Evolutionary conservation across 495 filamentous ascomycete species (phyloP), one percentile per base, ranked within the genome.

Genomic region (Copromyces sp.): DNA sequence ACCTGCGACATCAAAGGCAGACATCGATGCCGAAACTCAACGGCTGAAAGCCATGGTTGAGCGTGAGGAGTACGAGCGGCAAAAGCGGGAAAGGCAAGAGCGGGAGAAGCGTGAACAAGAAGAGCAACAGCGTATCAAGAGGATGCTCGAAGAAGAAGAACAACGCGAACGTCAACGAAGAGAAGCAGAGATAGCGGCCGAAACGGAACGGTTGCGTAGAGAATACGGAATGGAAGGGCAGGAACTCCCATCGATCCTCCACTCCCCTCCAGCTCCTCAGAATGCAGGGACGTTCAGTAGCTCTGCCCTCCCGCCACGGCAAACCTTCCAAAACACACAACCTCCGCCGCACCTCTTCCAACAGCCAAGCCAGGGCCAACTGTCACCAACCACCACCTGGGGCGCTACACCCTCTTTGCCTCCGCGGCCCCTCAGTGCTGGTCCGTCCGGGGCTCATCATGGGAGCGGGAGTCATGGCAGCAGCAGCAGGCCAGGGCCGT

Each of bases 61-160:
- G 38, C 76, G 73, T 0, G 88, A 88, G 76, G 82, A 85, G 71
- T 84, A 84, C 74, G 87, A 89, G 72, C 84, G 85, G 29, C 84
- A 86, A 75, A 32, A 61, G 24, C 24, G 53, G 53, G 24, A 61
- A 61, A 32, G 24, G 7, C 53, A 32, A 61, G 87, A 89, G 72
- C 84, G 85, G 24, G 84, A 86, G 75, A 83, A 81, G 73, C 79
- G 79, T 47, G 90, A 89, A 20, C 80, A 83, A 35, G 86, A 85
- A 69, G 93, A 93, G 81, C 86, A 90, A 72, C 87, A 88, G 72
- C 89, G 89, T 68, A 91, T 91, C 65, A 89, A 90, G 81, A 89
- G 87, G 77, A 91, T 94, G 84, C 86, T 96, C 3, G 91, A 92
- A 47, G 89, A 91, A 6, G 94, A 97, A 80, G 91, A 93, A 39